Evolutionary conservation across 2,329 filamentous ascomycete species (phyloP).

Genomic region (Pseudogymnoascus sp.): DNA sequence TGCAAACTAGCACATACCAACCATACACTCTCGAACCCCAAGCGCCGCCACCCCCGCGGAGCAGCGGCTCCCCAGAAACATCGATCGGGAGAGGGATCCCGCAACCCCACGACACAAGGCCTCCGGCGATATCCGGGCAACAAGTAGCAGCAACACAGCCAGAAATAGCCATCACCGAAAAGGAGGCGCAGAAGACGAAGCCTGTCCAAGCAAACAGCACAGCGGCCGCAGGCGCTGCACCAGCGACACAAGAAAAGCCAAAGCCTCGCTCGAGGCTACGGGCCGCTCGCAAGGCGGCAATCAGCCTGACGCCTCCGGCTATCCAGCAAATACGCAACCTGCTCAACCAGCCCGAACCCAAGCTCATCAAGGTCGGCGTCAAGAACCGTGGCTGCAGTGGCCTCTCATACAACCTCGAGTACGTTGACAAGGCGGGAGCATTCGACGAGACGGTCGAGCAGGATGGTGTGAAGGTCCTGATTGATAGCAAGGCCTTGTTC

Average conservation of each 20-base stretch:
- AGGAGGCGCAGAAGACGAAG: conserved; percentile 59
- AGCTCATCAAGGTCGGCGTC: conserved; percentile 89
- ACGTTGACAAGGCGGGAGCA: conserved; percentile 77
- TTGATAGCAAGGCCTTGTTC: conserved; percentile 94
- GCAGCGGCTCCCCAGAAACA: conserved; percentile 48
- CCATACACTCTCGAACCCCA: conserved; percentile 49
- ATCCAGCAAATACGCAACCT: conserved; percentile 69
- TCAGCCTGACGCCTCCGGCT: conserved; percentile 73
- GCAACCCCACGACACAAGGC: conserved; percentile 36
- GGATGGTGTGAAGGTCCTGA: conserved; percentile 89
- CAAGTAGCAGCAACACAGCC: conserved; percentile 27
- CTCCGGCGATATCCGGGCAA: conserved; percentile 33
- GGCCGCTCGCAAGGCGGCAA: conserved; percentile 74
- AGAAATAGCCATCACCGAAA: conserved; percentile 46
- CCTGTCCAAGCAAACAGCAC: conserved; percentile 34
- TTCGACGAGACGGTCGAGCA: conserved; percentile 94
- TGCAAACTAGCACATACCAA: conserved; percentile 58
- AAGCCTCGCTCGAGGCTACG: conserved; percentile 61
- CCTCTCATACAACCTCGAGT: conserved; percentile 87
- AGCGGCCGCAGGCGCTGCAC: conserved; percentile 36
- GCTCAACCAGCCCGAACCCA: conserved; percentile 77
- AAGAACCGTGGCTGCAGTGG: conserved; percentile 92
- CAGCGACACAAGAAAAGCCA: conserved; percentile 27
- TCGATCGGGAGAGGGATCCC: conserved; percentile 45
- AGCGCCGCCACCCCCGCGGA: conserved; percentile 47